Evolutionary conservation across 2,329 filamentous ascomycete genomes (phyloP), one percentile per base, ranked within the genome.

Genomic region (Stachybotrys chlorohalonatus): DNA sequence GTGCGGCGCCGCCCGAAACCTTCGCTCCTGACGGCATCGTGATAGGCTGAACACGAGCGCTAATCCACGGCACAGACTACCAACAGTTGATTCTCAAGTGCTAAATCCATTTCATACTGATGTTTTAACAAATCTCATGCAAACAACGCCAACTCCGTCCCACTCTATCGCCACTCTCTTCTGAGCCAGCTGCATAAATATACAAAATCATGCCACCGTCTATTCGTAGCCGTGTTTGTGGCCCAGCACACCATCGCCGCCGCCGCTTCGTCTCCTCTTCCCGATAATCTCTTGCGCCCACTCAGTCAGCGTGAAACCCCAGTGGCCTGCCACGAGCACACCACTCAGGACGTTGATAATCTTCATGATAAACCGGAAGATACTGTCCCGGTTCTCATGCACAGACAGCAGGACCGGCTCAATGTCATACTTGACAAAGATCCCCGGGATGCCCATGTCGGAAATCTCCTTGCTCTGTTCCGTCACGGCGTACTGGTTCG

Each of bases 381-480:
- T 76, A 48, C 88, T 80, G 55, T 86, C 85, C 66, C 91, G 84
- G 65, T 85, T 84, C 74, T 97, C 93, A 58, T 87, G 86, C 47
- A 99, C 86, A 31, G 87, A 86, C 53, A 99, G 77, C 69, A 94
- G 75, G 63, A 99, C 92, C 1, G 94, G 94, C 77, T 99, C 94
- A 63, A 99, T 96, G 69, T 97, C 93, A 74, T 95, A 99, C 75
- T 97, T 99, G 81, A 99, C 89, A 69, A 97, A 99, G 58, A 99
- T 84, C 36, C 94, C 94, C 0, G 94, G 94, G 1, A 96, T 82
- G 56, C 76, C 59, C 62, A 78, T 84, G 64, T 95, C 87, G 54
- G 78, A 75, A 47, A 95, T 80, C 42, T 78, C 74, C 64, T 85
- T 83, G 62, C 82, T 87, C 75, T 97, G 92, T 67, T 92, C 90